These are phyloP conservation scores for Tetrahymena malaccensis DNA, from an alignment of 73 alveolate species.

Conservation along the genomic window DNA sequence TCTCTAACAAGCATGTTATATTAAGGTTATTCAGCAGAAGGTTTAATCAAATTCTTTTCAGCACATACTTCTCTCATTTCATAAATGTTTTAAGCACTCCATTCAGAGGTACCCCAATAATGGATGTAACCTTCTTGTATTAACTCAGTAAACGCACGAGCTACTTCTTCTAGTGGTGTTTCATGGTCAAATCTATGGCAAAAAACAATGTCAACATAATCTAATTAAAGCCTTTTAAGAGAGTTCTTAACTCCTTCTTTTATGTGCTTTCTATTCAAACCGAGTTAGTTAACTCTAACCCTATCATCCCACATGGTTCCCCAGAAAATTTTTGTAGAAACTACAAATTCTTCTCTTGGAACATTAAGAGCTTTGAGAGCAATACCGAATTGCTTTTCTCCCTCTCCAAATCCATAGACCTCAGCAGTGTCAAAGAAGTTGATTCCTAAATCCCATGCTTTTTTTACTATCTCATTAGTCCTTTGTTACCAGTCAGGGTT, in stretches of 20 bases:
- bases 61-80: constrained; percentile 70
- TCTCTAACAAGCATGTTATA: constrained; percentile 83
- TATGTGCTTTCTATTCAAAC: constrained; percentile 78
- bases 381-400: constrained; percentile 58
- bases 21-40: constrained; percentile 88
- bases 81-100: constrained; percentile 74
- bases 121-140: constrained; percentile 86
- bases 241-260: constrained; percentile 75
- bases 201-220: constrained; percentile 82
- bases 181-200: constrained; percentile 83
- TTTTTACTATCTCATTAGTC: background rate
- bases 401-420: constrained; percentile 79
- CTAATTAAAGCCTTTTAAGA: constrained; percentile 67
- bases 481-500: background rate
- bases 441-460: constrained; percentile 68
- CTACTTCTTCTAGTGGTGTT: constrained; percentile 86
- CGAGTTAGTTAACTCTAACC: background rate
- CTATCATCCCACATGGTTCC: background rate
- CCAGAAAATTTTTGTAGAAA: constrained; percentile 78
- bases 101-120: constrained; percentile 98
- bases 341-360: constrained; percentile 64
- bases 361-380: constrained; percentile 25
- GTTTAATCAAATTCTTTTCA: constrained; percentile 60
- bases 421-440: constrained; percentile 96
- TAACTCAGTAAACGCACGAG: constrained; percentile 77